A percentile compares a stretch with the other conserved stretches of the same genome.
Evolutionary conservation across 139 green algal species (phyloP).

Genomic region (Asterochloris erici): DNA sequence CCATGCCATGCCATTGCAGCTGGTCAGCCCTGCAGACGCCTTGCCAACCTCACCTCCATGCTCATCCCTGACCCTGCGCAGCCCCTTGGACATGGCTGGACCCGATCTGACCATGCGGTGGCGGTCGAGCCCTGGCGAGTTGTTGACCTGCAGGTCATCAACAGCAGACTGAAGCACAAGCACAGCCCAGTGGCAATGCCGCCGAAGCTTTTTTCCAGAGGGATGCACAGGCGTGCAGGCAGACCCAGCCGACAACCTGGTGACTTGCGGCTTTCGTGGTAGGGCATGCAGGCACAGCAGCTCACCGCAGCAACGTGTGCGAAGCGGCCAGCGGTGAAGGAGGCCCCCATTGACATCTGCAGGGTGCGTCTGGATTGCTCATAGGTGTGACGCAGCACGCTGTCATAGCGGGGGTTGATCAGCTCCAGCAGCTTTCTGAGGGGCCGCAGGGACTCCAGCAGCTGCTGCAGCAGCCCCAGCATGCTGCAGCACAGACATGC

Average conservation of each 20-base stretch:
- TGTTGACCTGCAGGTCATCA: background rate
- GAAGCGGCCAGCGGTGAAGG: no score
- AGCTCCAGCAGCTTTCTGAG: slow-evolving; percentile 18
- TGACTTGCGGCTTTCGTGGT: no score
- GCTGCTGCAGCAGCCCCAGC: background rate
- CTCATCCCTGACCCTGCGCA: slow-evolving; percentile 10
- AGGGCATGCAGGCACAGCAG: no score
- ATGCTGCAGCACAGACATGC: slow-evolving; percentile 4
- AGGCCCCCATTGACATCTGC: no score
- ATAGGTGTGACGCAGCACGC: slow-evolving; percentile 15
- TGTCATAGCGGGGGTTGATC: slow-evolving; percentile 16
- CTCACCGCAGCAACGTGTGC: background rate
- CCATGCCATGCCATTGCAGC: no score
- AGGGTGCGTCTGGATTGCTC: background rate
- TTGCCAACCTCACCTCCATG: slow-evolving; percentile 10
- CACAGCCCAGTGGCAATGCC: no score
- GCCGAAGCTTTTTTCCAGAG: no score
- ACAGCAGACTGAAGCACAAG: no score
- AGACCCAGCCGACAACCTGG: no score
- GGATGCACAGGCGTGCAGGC: no score
- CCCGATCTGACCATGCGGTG: background rate
- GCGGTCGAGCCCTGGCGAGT: background rate
- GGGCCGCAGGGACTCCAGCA: slow-evolving; percentile 15
- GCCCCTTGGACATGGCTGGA: slow-evolving; percentile 15
- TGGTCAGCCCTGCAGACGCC: background rate